phyloP scores from a whole-genome alignment of 108 stramenopile species.

The Parmales sp. region DNA sequence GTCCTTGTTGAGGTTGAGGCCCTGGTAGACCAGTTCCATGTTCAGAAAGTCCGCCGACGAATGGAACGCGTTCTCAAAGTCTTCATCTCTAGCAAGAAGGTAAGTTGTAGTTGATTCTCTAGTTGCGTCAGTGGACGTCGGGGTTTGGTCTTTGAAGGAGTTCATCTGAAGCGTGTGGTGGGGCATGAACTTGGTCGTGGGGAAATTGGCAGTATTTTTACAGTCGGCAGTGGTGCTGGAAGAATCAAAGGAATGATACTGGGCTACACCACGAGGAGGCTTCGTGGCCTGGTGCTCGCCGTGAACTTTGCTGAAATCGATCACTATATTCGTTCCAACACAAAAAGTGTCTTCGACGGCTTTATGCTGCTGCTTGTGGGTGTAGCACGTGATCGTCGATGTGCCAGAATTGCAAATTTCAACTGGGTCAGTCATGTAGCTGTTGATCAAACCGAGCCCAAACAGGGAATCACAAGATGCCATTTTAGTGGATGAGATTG shows the following conservation, averaged over 20 bases:
- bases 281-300: neutral
- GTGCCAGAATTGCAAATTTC: too few species aligned
- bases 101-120: neutral
- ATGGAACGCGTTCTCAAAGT: slow-evolving; percentile 26
- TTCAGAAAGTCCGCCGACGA: slow-evolving; percentile 19
- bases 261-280: neutral
- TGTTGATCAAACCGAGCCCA: too few species aligned
- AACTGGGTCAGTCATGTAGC: too few species aligned
- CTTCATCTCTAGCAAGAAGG: slow-evolving; percentile 20
- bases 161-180: neutral
- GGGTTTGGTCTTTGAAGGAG: neutral
- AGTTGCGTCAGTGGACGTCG: neutral
- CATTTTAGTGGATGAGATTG: too few species aligned
- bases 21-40: slow-evolving; percentile 6
- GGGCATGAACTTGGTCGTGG: neutral
- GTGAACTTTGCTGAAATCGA: neutral
- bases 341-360: neutral
- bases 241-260: neutral
- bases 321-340: neutral
- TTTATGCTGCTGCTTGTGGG: neutral
- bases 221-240: neutral
- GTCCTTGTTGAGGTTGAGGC: neutral
- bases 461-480: too few species aligned
- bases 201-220: neutral
- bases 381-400: neutral